Base-by-base conservation (phyloP, 495 filamentous ascomycete species). In the Hapsidospora chrysogenum region DNA sequence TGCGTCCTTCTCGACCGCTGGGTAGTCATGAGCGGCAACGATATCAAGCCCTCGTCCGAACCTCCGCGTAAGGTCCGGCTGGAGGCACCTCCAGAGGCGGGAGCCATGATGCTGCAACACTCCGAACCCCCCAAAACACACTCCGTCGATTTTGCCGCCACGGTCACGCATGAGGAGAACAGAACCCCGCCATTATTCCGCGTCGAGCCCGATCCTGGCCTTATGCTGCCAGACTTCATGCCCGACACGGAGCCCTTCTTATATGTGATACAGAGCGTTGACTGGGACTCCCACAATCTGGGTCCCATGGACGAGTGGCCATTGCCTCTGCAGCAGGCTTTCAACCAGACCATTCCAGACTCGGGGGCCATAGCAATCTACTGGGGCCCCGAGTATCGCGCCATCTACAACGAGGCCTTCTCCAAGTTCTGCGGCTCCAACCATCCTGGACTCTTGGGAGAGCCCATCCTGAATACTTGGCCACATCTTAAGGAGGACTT, bases 391-490 rank as follows among this genome's bases (percentile, higher is more conserved):
- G 6, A 62, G 51, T 41, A 45, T 70, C 48, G 38, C n/a, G 45
- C 53, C 15, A 47, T 64, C 20, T 62, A 64, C 44, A 64, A 62
- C 42, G 58, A 64, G 36, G 53, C 60, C 0, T 62, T 55, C 32
- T 51, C 56, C 41, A 54, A 53, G 33, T 26, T 64, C 2, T 49
- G 54, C 18, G 56, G 52, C 9, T 40, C 44, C 4, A 55, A 44
- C 16, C 56, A 64, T 35, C 58, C 57, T 1, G 31, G 38, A 0
- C 42, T 56, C 19, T 45, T 62, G 22, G 60, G 58, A 17, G 50
- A 47, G 49, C 26, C 48, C 10, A 58, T 60, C n/a, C 41, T 51
- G 14, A 43, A 53, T 1, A 40, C 53, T 0, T 61, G 60, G 45
- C 38, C 45, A 15, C 43, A 51, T 2, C 37, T 64, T n/a, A 51